Base-by-base conservation (phyloP, 106 monocot species). In the Dioscorea alata region DNA sequence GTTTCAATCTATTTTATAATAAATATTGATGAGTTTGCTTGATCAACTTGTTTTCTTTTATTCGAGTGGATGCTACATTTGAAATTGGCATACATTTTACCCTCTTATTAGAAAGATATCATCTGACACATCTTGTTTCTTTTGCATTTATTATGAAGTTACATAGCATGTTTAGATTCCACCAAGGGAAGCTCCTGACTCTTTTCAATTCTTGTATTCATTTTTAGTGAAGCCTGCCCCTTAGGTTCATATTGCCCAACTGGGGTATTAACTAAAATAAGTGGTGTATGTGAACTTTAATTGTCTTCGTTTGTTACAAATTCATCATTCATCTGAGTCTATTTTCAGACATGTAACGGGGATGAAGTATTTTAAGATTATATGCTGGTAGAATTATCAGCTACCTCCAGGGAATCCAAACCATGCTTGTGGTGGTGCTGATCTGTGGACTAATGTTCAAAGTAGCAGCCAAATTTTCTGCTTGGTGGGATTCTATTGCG, bases 201-300 rank as follows among this genome's bases (percentile, higher is more conserved):
- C 34, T 34, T 34, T 3, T 34, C 34, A 34, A 7, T 34, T 34
- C 34, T 34, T 34, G 34, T 34, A 34, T 34, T 60, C 51, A 13
- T 21, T 17, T 73, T 58, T 14, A 65, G 61, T 84, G 68, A 79
- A 88, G 88, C 88, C 75, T 88, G 88, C 50, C 88, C 88, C 4
- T 69, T 88, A 50, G 88, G 88, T 57, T 74, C 88, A 35, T 84
- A 84, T 48, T 88, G 88, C 53, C 88, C 88, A 58, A 51, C 50
- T 59, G 88, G 75, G 24, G 59, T 49, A 10, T 58, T 84, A 18
- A 88, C 81, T 65, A 61, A 48, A 25, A 58, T 60, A 64, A 84
- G 81, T 66, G 88, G 88, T 24, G 13, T 75, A 65, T 88, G 88
- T 84, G 83, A 84, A 65, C 88, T 84, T 84, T 88, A 76, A 88